phyloP scores from a whole-genome alignment of 192 early-diverging fungal genomes.

The Ramicandelaber brevisporus region DNA sequence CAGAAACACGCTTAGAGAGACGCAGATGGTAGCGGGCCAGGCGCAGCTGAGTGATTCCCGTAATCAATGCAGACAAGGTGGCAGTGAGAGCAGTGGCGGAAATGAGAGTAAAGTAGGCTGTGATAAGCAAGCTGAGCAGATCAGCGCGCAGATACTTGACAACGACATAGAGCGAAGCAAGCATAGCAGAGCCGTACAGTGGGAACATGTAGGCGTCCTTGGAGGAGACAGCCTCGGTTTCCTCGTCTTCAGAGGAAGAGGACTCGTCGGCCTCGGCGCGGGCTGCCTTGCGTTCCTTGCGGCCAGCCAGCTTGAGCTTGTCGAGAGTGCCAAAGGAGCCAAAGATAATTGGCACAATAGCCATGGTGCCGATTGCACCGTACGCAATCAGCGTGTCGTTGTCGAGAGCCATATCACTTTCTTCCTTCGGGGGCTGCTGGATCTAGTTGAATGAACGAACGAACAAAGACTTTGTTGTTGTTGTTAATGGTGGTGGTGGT shows the following conservation, averaged over 20 bases:
- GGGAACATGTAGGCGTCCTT: constrained; percentile 88
- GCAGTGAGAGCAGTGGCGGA: constrained; percentile 56
- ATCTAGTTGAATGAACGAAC: no score
- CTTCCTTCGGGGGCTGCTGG: no score
- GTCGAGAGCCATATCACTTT: no score
- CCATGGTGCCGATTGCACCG: constrained; percentile 59
- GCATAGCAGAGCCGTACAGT: constrained; percentile 54
- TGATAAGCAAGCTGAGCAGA: constrained; percentile 57
- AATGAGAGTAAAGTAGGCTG: constrained; percentile 59
- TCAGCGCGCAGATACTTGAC: constrained; percentile 69
- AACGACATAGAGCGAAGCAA: constrained; percentile 64
- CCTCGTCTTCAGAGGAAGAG: constrained; percentile 38
- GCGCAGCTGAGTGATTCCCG: constrained; percentile 17
- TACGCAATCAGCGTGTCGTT: constrained; percentile 51
- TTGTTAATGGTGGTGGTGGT: no score
- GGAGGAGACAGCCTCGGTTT: constrained; percentile 55
- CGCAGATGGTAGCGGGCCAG: constrained; percentile 48
- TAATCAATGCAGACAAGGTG: constrained; percentile 23
- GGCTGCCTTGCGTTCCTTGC: constrained; percentile 1
- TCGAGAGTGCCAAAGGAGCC: constrained; percentile 53
- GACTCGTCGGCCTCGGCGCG: constrained; percentile 9
- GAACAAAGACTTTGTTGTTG: no score
- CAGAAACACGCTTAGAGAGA: constrained; percentile 12
- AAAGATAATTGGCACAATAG: constrained; percentile 61
- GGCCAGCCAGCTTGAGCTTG: constrained; percentile 18